Percentiles rank a stretch among this genome's conserved stretches.
These are phyloP conservation scores for Mycena crocata DNA, from an alignment of 768 basidiomycete species.

Conservation along the genomic window DNA sequence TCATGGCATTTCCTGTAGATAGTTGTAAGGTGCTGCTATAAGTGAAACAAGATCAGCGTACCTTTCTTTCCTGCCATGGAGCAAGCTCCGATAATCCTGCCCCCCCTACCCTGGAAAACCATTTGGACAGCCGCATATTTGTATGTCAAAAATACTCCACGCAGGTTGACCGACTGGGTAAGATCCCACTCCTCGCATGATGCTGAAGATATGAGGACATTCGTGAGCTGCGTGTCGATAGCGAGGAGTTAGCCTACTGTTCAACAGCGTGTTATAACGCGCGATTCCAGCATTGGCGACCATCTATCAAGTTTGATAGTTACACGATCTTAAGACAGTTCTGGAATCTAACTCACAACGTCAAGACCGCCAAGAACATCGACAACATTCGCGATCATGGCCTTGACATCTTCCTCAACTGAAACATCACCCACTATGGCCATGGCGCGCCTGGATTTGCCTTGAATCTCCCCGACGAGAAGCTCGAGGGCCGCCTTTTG, in stretches of 20 bases:
- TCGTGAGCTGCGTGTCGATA: not conserved
- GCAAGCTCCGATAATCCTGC: not conserved
- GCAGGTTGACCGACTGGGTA: not conserved
- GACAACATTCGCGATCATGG: not conserved
- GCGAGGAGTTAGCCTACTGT: no score
- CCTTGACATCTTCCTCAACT: not conserved
- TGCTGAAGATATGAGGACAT: not conserved
- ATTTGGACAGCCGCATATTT: not conserved
- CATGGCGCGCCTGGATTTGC: not conserved
- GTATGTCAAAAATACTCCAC: not conserved
- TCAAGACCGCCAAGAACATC: not conserved
- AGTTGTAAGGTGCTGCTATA: not conserved
- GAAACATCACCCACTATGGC: not conserved
- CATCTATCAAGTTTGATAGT: not conserved
- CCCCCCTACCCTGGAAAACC: not conserved
- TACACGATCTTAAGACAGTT: not conserved
- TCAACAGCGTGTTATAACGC: not conserved
- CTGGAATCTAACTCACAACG: not conserved
- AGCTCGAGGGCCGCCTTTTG: not conserved
- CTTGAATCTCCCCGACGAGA: not conserved
- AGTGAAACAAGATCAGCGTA: not conserved
- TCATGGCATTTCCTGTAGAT: not conserved
- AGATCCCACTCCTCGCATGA: not conserved
- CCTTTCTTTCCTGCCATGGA: not conserved
- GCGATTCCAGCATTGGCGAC: not conserved